Base-by-base conservation (phyloP, 2,329 filamentous ascomycete genomes). In the Tothia fuscella region DNA sequence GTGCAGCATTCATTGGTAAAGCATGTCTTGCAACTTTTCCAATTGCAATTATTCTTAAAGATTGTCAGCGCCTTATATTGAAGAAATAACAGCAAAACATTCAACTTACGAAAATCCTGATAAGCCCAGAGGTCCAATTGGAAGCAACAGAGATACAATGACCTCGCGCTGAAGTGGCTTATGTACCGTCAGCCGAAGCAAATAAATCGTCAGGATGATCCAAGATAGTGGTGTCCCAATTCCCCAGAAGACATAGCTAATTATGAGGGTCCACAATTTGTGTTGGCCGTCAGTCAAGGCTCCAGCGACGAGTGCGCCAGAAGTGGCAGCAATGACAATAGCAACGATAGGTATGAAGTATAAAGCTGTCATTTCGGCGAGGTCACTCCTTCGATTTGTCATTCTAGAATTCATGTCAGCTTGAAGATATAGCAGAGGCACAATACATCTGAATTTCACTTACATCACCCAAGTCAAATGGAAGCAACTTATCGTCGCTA, bases 61-160 rank as follows among this genome's bases (percentile, higher is more conserved):
- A 82, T 56, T 3, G 74, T 76, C 7, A 85, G 64, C 10, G 79
- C 75, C 46, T 80, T 74, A 52, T 81, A 82, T 57, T 84, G 84
- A 29, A 84, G 70, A 10, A 74, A 74, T 21, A 83, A 61, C 16
- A 82, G 70, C 30, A 70, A 67, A 56, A 78, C 70, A 2, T 78
- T 72, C 39, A 83, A 58, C 0, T 71, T 72, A 3, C 68, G 64
- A 71, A 52, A 73, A 83, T 2, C 74, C 76, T 13, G 78, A 79
- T 54, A 80, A 76, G 0, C 78, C 78, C 0, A 82, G 59, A 0
- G 79, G 78, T 0, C 80, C 78, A 0, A 83, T 63, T 1, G 80
- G 79, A 0, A 84, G 60, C 48, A 83, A 80, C 5, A 76, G 72
- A 2, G 74, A 80, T 9, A 82, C 77, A 32, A 83, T 76, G 42